phyloP scores from a whole-genome alignment of 202 grass and related monocot genomes.

The Zizania palustris region DNA sequence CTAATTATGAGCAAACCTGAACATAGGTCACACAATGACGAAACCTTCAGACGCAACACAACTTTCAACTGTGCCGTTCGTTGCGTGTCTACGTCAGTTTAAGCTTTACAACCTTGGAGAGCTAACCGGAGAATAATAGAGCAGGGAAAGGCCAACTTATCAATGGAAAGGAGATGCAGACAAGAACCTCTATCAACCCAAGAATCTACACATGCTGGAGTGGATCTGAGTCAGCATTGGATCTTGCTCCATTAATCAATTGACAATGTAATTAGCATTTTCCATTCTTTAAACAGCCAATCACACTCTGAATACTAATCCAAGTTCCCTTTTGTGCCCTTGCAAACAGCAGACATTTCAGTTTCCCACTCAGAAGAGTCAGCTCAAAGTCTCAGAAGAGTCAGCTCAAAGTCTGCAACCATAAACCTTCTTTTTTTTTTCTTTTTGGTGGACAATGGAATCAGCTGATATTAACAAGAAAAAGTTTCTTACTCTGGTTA shows the following conservation, averaged over 20 bases:
- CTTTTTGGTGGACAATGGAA: neutral
- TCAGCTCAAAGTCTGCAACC: neutral
- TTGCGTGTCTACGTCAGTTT: slow-evolving; percentile 26
- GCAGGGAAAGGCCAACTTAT: slow-evolving; percentile 3
- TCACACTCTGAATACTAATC: slow-evolving; percentile 21
- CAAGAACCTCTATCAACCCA: slow-evolving; percentile 35
- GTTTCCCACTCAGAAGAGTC: neutral
- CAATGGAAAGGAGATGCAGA: slow-evolving; percentile 6
- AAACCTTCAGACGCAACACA: slow-evolving; percentile 1
- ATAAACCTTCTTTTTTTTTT: neutral
- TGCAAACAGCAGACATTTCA: neutral
- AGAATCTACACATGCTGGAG: slow-evolving; percentile 44
- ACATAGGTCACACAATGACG: neutral
- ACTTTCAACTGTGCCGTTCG: slow-evolving; percentile 27
- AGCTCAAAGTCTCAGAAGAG: neutral
- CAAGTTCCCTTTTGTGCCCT: slow-evolving; percentile 19
- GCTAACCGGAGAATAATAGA: slow-evolving; percentile 23
- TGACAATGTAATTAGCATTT: neutral
- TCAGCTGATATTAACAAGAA: neutral
- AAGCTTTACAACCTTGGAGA: slow-evolving; percentile 34
- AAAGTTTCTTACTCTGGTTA: neutral
- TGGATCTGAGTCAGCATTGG: slow-evolving; percentile 56
- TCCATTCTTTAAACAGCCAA: slow-evolving; percentile 32
- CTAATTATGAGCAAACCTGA: neutral
- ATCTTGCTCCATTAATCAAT: slow-evolving; percentile 41